Percentiles rank a stretch among this genome's conserved stretches.
phyloP scores from a whole-genome alignment of 2,329 filamentous ascomycete genomes.

The Sporothrix luriei region DNA sequence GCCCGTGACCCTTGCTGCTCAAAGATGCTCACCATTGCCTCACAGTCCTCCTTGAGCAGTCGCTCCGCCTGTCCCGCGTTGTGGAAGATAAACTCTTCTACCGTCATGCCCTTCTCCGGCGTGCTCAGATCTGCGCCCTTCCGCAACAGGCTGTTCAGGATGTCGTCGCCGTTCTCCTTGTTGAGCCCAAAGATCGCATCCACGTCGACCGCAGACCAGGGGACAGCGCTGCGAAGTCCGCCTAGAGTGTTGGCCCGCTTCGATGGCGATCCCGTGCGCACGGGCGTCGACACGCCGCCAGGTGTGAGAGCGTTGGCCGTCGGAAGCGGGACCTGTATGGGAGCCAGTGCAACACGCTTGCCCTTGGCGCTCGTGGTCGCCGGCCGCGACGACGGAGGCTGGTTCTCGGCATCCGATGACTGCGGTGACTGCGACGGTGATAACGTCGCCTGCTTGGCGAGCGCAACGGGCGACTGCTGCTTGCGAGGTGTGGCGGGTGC shows the following conservation, averaged over 20 bases:
- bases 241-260: constrained; percentile 54
- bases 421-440: constrained; percentile 71
- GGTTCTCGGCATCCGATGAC: constrained; percentile 79
- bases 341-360: constrained; percentile 53
- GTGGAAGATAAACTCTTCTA: constrained; percentile 87
- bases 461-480: constrained; percentile 49
- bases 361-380: constrained; percentile 48
- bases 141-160: constrained; percentile 51
- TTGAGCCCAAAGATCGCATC: constrained; percentile 65
- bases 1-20: constrained; percentile 80
- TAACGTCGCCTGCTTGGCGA: constrained; percentile 56
- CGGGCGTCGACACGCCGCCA: constrained; percentile 47
- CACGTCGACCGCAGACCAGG: constrained; percentile 76
- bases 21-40: constrained; percentile 78
- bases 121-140: constrained; percentile 66
- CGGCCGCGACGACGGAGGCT: constrained; percentile 68
- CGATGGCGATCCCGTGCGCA: constrained; percentile 59
- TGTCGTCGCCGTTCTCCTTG: constrained; percentile 39
- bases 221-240: constrained; percentile 58
- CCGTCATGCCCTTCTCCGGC: constrained; percentile 84
- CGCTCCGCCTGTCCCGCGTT: constrained; percentile 81
- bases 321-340: constrained; percentile 41
- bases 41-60: constrained; percentile 77
- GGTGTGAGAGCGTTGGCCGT: constrained; percentile 2
- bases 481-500: constrained; percentile 49